phyloP scores from a whole-genome alignment of 306 rosid species.

The Calophaca sinica region DNA sequence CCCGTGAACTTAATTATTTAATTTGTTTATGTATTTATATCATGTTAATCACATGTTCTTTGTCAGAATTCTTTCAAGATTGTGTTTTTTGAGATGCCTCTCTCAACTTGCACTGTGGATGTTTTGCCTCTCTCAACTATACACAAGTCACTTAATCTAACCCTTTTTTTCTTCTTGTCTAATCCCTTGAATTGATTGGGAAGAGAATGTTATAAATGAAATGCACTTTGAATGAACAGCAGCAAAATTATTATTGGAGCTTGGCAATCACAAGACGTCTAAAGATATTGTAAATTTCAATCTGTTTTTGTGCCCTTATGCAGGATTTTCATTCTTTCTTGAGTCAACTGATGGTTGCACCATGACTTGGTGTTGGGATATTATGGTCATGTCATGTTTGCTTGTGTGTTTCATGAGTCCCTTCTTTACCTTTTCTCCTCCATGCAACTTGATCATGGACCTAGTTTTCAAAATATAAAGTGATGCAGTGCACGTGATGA shows the following conservation, averaged over 20 bases:
- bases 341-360: not conserved
- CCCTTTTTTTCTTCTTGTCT: not conserved
- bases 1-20: constrained; percentile 33
- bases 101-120: not conserved
- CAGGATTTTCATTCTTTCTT: not conserved
- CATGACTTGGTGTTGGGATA: too few relatives aligned
- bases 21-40: constrained; percentile 25
- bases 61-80: constrained; percentile 41
- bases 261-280: constrained; percentile 1
- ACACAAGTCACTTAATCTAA: not conserved
- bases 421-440: too few relatives aligned
- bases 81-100: constrained; percentile 12
- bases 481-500: too few relatives aligned
- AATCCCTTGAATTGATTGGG: constrained; percentile 1
- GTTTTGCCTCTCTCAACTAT: too few relatives aligned
- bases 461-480: too few relatives aligned
- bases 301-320: not conserved
- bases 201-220: not conserved
- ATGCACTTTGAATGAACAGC: constrained; percentile 34
- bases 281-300: not conserved
- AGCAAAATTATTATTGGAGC: not conserved
- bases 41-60: not conserved
- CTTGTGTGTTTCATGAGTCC: too few relatives aligned
- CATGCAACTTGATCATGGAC: too few relatives aligned
- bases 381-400: too few relatives aligned